Evolutionary conservation across 2,329 filamentous ascomycete genomes (phyloP).

Genomic region (Daldinia sp.): DNA sequence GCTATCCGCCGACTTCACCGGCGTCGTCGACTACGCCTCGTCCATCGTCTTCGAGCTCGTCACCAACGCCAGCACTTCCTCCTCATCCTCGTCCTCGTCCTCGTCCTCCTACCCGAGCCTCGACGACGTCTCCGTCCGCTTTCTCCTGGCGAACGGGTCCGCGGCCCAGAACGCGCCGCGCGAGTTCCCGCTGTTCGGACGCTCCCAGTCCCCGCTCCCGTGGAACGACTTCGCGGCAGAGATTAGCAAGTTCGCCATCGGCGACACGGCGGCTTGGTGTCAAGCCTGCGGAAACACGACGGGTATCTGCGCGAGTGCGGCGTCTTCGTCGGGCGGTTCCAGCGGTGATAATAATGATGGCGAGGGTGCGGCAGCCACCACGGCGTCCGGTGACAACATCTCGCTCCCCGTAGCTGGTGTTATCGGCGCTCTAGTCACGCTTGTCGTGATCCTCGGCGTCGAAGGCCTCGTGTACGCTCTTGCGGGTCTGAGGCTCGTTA

Average conservation of each 20-base stretch:
- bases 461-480: constrained; percentile 59
- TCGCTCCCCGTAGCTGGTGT: constrained; percentile 82
- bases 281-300: constrained; percentile 77
- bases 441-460: constrained; percentile 62
- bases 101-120: constrained; percentile 60
- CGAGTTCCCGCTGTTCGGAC: constrained; percentile 71
- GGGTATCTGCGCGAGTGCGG: constrained; percentile 69
- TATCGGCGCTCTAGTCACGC: constrained; percentile 77
- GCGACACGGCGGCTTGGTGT: constrained; percentile 78
- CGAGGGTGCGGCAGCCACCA: constrained; percentile 40
- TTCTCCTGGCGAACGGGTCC: constrained; percentile 71
- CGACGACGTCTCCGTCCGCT: constrained; percentile 68
- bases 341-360: constrained; percentile 49
- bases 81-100: too few species aligned
- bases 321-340: constrained; percentile 38
- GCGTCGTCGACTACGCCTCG: constrained; percentile 85
- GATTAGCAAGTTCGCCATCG: constrained; percentile 76
- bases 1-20: constrained; percentile 73
- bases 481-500: constrained; percentile 61
- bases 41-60: constrained; percentile 83
- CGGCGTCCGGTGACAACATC: constrained; percentile 62
- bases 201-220: constrained; percentile 64
- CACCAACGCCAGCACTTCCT: constrained; percentile 59
- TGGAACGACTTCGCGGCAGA: constrained; percentile 76
- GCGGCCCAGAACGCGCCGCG: constrained; percentile 64